A percentile compares a stretch with the other conserved stretches of the same genome.
Evolutionary conservation across 2,329 filamentous ascomycete genomes (phyloP).

Genomic region (Neurospora sp.): DNA sequence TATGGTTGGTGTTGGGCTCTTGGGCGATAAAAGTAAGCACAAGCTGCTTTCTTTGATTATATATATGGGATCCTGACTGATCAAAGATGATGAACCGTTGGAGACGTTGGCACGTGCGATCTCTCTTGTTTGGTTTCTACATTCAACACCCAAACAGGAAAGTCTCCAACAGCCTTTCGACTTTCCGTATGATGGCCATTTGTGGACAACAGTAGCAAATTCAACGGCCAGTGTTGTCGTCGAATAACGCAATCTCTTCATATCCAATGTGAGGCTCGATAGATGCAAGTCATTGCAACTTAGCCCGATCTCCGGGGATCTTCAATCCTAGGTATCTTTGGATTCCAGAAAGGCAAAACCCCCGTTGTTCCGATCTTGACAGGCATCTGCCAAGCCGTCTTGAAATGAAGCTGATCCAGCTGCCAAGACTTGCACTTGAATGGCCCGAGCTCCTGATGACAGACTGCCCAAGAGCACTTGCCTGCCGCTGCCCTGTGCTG

Average conservation of each 20-base stretch:
- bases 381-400: not conserved
- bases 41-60: not conserved
- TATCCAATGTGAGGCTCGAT: not conserved
- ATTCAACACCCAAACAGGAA: not conserved
- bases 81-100: not conserved
- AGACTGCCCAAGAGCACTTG: not conserved
- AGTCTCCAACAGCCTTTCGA: not conserved
- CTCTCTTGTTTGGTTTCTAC: not conserved
- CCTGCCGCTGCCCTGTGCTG: not conserved
- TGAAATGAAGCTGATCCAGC: not conserved
- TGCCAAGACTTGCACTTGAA: not conserved
- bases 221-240: not conserved
- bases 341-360: not conserved
- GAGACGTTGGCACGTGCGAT: not conserved
- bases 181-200: not conserved
- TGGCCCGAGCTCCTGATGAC: not conserved
- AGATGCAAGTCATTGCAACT: not conserved
- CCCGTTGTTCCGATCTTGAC: not conserved
- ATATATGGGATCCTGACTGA: not conserved
- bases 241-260: not conserved
- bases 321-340: not conserved
- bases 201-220: not conserved
- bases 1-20: not conserved
- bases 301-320: not conserved
- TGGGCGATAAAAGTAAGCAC: not conserved